These are phyloP conservation scores for Calcarisporium arbuscula DNA, from an alignment of 2,329 filamentous ascomycete species.

Conservation along the genomic window DNA sequence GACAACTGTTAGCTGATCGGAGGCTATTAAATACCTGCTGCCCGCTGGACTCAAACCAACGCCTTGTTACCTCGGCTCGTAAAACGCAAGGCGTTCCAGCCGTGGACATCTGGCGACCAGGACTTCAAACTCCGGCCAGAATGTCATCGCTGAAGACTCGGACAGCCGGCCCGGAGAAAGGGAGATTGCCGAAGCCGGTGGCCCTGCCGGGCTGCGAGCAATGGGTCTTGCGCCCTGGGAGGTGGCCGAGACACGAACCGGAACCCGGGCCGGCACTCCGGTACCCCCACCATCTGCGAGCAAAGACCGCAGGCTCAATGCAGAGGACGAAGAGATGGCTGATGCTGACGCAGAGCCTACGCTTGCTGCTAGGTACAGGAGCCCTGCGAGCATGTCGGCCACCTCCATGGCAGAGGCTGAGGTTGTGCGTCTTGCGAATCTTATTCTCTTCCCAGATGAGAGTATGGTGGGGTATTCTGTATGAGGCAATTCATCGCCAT, in stretches of 20 bases:
- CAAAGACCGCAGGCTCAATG: slow-evolving; percentile 12
- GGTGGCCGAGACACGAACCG: slow-evolving; percentile 15
- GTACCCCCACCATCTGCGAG: too few relatives aligned
- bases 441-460: slow-evolving; percentile 49
- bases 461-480: slow-evolving; percentile 28
- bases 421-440: slow-evolving; percentile 47
- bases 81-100: slow-evolving; percentile 51
- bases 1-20: too few relatives aligned
- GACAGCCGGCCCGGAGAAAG: slow-evolving; percentile 41
- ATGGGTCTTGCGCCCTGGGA: slow-evolving; percentile 53
- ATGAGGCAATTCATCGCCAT: too few relatives aligned
- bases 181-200: slow-evolving; percentile 45
- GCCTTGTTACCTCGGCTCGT: slow-evolving; percentile 50
- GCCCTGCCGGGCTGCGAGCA: slow-evolving; percentile 44
- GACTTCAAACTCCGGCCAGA: slow-evolving; percentile 49
- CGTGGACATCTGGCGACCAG: slow-evolving; percentile 44
- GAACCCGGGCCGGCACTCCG: slow-evolving; percentile 22
- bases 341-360: slow-evolving; percentile 12
- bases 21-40: slow-evolving; percentile 49
- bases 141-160: slow-evolving; percentile 43
- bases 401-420: slow-evolving; percentile 40
- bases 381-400: slow-evolving; percentile 17
- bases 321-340: slow-evolving; percentile 20
- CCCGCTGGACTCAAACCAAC: slow-evolving; percentile 51
- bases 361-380: slow-evolving; percentile 18